These are phyloP conservation scores for Malassezia slooffiae DNA, from an alignment of 1,284 basidiomycete genomes.

Conservation along the genomic window DNA sequence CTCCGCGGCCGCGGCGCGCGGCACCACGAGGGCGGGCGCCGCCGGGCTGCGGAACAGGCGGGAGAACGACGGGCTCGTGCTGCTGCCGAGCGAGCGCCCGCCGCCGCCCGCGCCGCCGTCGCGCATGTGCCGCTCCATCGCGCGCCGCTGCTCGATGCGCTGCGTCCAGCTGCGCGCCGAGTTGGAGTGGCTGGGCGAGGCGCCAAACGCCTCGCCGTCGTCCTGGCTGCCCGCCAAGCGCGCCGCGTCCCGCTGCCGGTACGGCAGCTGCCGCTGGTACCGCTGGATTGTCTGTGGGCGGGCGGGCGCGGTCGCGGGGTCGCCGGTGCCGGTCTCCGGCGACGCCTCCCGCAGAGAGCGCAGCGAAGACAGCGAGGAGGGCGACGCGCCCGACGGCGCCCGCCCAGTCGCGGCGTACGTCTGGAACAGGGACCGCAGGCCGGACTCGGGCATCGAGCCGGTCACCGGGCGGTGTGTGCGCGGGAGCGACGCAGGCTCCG, in stretches of 20 bases:
- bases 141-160: slow-evolving; percentile 9
- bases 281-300: slow-evolving; percentile 10
- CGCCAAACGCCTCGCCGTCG: background rate
- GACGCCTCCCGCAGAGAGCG: slow-evolving; percentile 2
- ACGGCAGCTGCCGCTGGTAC: slow-evolving; percentile 11
- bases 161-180: slow-evolving; percentile 11
- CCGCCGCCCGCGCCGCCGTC: background rate
- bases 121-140: slow-evolving; percentile 4
- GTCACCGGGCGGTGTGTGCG: too few relatives aligned
- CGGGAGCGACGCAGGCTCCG: too few relatives aligned
- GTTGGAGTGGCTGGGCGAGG: too few relatives aligned
- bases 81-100: background rate
- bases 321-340: background rate
- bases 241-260: slow-evolving; percentile 6
- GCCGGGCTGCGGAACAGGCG: slow-evolving; percentile 9
- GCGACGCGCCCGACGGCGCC: slow-evolving; percentile 1
- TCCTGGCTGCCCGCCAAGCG: slow-evolving; percentile 5
- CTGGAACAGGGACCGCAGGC: slow-evolving; percentile 8
- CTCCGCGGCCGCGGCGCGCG: background rate
- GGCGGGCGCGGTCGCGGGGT: background rate
- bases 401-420: background rate
- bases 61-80: slow-evolving; percentile 3
- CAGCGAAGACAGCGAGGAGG: slow-evolving; percentile 7
- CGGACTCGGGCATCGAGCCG: too few relatives aligned
- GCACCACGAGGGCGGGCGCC: slow-evolving; percentile 8